A percentile compares a stretch with the other conserved stretches of the same genome.
These are phyloP conservation scores for Curvularia verruculosa DNA, from an alignment of 2,329 filamentous ascomycete genomes.

Conservation along the genomic window DNA sequence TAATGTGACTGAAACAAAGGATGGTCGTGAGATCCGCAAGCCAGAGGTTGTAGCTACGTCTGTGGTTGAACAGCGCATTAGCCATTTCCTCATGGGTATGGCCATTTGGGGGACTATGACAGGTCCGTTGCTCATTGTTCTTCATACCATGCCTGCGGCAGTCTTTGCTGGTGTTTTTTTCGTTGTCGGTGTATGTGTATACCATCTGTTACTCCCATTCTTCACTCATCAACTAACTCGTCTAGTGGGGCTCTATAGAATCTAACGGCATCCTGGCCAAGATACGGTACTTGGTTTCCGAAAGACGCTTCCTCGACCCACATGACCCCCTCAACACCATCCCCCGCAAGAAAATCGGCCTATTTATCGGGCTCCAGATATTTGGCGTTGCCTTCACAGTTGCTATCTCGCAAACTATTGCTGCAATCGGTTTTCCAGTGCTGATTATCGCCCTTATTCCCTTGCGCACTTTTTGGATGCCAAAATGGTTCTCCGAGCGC, in stretches of 20 bases:
- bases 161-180: conserved; percentile 63
- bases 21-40: conserved; percentile 52
- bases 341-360: conserved; percentile 52
- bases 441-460: conserved; percentile 63
- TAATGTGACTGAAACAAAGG: conserved; percentile 49
- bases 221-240: background rate
- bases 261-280: conserved; percentile 59
- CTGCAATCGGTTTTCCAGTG: conserved; percentile 63
- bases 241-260: conserved; percentile 52
- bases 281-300: conserved; percentile 54
- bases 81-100: conserved; percentile 62
- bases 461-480: conserved; percentile 56
- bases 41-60: conserved; percentile 53
- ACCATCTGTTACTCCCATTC: background rate
- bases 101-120: conserved; percentile 62
- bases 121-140: conserved; percentile 56
- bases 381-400: conserved; percentile 58
- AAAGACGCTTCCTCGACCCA: conserved; percentile 56
- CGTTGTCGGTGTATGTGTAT: conserved; percentile 55
- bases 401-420: conserved; percentile 63
- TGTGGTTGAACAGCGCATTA: conserved; percentile 61
- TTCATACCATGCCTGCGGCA: conserved; percentile 59
- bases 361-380: conserved; percentile 58
- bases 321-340: conserved; percentile 55
- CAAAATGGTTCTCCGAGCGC: conserved; percentile 55